Base-by-base conservation (phyloP, 345 rosid species). In the Noccaea bulbosa region DNA sequence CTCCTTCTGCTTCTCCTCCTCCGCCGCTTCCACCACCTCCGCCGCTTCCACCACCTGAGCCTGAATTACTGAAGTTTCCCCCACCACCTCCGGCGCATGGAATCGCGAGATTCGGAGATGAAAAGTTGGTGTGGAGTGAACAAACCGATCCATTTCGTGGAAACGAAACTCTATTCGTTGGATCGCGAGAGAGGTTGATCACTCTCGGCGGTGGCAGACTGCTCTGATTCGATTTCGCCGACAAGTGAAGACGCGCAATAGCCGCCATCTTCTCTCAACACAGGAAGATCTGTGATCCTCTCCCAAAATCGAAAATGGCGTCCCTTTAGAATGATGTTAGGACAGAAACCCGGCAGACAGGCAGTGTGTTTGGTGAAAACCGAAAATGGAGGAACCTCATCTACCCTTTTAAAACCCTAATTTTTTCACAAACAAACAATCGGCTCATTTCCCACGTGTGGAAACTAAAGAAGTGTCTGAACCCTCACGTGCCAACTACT, bases 41-140 rank as follows among this genome's bases (percentile, higher is more conserved):
- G 0, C 83, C 78, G 33, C 74, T 63, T 39, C 87, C 87, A 50
- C 56, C 47, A 57, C 65, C 69, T n/a, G 41, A 24, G 9, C 71
- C 65, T 5, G 70, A 73, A 32, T 82, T 78, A 12, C 73, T 82
- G 32, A 49, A 51, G 62, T 45, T 58, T 43, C 82, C 84, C 16
- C 68, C 78, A 9, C 77, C 80, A n/a, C 83, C 90, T 12, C 81
- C 86, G 10, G 79, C 79, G 55, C 72, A 58, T 3, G 81, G 49
- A 15, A 67, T 12, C 10, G 64, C 24, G 37, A 82, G 55, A 1
- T 55, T 78, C 10, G 77, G 65, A 17, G 69, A 57, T 14, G 72
- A 33, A 22, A 69, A 76, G 68, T 71, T 77, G 11, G 66, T 14
- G 62, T 38, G 74, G 32, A 74, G 80, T 11, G 82, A 62, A 20